A percentile compares a stretch with the other conserved stretches of the same genome.
Evolutionary conservation across 768 basidiomycete genomes (phyloP).

Genomic region (Naganishia onofrii): DNA sequence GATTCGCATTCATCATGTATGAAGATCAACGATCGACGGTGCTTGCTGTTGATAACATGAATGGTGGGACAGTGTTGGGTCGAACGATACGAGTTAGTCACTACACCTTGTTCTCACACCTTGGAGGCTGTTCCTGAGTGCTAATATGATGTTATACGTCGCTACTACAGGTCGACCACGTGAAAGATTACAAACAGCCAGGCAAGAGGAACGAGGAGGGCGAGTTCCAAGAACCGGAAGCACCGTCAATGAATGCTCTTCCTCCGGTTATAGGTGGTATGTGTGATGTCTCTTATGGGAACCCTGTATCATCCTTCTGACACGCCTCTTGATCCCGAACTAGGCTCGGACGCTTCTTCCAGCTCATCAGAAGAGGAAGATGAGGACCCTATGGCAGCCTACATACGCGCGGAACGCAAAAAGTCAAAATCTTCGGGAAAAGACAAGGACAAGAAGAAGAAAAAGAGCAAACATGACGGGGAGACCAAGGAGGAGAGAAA

Average conservation of each 20-base stretch:
- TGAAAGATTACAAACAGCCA: conserved; percentile 79
- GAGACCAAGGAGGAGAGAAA: conserved; percentile 66
- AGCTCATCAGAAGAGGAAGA: conserved; percentile 55
- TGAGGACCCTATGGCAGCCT: conserved; percentile 97
- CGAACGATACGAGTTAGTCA: conserved; percentile 83
- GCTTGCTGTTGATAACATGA: conserved; percentile 96
- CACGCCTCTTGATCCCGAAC: conserved; percentile 7
- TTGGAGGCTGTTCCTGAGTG: not conserved
- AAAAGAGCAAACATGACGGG: conserved; percentile 56
- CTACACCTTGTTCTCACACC: conserved; percentile 50
- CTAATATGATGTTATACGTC: not conserved
- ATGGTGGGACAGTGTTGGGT: conserved; percentile 83
- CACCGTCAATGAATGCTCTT: conserved; percentile 80
- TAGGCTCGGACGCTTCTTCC: conserved; percentile 30
- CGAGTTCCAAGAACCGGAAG: conserved; percentile 79
- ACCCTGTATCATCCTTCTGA: not conserved
- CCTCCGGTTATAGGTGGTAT: conserved; percentile 64
- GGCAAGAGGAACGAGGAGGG: conserved; percentile 74
- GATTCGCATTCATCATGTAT: conserved; percentile 98
- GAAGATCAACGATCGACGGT: conserved; percentile 95
- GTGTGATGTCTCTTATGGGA: too few species aligned
- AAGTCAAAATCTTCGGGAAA: conserved; percentile 58
- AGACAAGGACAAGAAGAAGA: conserved; percentile 63
- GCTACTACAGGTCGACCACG: conserved; percentile 53
- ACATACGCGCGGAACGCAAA: conserved; percentile 65